These are phyloP conservation scores for Lipomyces spencermartinsiae DNA, from an alignment of 805 yeast species.

Conservation along the genomic window DNA sequence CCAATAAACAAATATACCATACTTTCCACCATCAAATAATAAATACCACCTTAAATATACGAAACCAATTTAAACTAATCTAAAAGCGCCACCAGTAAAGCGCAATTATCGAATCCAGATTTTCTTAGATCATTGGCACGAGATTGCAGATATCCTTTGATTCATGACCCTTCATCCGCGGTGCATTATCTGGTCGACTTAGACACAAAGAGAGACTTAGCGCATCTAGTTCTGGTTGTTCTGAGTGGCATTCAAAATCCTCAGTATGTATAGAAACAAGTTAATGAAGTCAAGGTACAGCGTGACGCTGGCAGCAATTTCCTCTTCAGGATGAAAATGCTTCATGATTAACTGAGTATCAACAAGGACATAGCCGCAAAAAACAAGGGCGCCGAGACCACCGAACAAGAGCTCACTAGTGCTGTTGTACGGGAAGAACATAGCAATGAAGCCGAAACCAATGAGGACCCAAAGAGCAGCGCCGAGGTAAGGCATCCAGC, in stretches of 20 bases:
- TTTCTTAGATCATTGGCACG: neutral
- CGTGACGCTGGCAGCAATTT: conserved; percentile 76
- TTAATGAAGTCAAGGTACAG: conserved; percentile 84
- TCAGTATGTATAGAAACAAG: conserved; percentile 75
- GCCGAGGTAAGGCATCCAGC: conserved; percentile 66
- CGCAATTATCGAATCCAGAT: neutral
- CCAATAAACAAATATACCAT: neutral
- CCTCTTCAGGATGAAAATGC: conserved; percentile 80
- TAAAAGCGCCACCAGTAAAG: neutral
- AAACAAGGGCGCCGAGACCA: conserved; percentile 74
- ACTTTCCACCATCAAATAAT: neutral
- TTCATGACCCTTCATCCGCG: neutral
- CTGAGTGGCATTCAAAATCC: conserved; percentile 55
- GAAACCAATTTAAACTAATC: neutral
- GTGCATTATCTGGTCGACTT: neutral
- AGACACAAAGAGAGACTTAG: neutral
- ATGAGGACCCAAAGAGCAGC: conserved; percentile 70
- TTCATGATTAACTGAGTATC: conserved; percentile 85
- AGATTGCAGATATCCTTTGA: neutral
- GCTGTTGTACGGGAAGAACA: conserved; percentile 68
- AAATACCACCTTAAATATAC: neutral
- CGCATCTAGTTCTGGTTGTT: conserved; percentile 34
- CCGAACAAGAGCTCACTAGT: conserved; percentile 71
- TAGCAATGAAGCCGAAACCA: conserved; percentile 71
- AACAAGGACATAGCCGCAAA: conserved; percentile 71